phyloP scores from a whole-genome alignment of 2,329 filamentous ascomycete genomes.

The Oidium heveae region DNA sequence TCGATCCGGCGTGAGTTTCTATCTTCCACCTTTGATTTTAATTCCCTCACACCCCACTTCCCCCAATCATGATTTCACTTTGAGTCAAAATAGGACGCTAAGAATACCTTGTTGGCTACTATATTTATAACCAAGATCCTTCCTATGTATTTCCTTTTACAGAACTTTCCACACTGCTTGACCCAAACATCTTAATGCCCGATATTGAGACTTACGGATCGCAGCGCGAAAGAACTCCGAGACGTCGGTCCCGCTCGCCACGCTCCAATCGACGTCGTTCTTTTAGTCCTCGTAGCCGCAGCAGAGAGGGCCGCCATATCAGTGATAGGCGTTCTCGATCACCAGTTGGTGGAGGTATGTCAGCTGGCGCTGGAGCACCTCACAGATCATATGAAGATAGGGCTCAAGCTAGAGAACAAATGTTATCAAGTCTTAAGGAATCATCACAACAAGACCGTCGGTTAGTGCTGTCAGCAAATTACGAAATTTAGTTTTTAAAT shows the following conservation, averaged over 20 bases:
- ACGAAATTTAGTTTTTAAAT: neutral
- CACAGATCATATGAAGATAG: slow-evolving; percentile 69
- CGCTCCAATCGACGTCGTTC: slow-evolving; percentile 48
- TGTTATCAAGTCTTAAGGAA: slow-evolving; percentile 87
- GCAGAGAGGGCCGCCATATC: slow-evolving; percentile 53
- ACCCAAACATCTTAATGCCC: slow-evolving; percentile 7
- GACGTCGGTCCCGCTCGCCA: slow-evolving; percentile 58
- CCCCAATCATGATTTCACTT: neutral
- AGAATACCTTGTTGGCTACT: neutral
- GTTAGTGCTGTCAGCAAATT: slow-evolving; percentile 2
- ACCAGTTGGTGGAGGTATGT: slow-evolving; percentile 29
- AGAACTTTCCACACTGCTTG: neutral
- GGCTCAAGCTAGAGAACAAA: slow-evolving; percentile 62
- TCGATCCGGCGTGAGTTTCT: slow-evolving; percentile 6
- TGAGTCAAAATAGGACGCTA: neutral
- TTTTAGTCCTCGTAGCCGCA: slow-evolving; percentile 55
- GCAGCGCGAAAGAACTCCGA: slow-evolving; percentile 67
- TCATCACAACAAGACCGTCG: slow-evolving; percentile 95
- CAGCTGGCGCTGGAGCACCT: slow-evolving; percentile 22
- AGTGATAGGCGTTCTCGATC: slow-evolving; percentile 56
- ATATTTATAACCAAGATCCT: neutral
- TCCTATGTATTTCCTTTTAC: neutral
- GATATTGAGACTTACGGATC: slow-evolving; percentile 13
- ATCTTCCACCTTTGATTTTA: neutral
- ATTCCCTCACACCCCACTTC: neutral